Percentiles rank a stretch among this genome's conserved stretches.
These are phyloP conservation scores for Alternaria rosae DNA, from an alignment of 2,329 filamentous ascomycete species.

Conservation along the genomic window DNA sequence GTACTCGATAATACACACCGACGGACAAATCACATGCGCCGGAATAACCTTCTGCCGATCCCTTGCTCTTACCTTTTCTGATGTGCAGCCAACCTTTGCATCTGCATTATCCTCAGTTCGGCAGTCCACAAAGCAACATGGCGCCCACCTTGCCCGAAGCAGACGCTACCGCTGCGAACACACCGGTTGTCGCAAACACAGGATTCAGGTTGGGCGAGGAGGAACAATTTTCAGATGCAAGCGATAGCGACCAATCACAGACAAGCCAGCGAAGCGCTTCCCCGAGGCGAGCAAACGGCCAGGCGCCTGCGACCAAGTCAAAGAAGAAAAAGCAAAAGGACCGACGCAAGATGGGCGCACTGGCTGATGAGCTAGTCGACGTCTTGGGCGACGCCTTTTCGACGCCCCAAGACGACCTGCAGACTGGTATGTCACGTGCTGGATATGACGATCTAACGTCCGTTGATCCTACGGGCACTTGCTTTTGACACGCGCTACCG, in stretches of 20 bases:
- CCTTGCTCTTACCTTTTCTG: slow-evolving; percentile 18
- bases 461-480: not conserved
- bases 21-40: slow-evolving; percentile 32
- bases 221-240: slow-evolving; percentile 22
- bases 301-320: slow-evolving; percentile 17
- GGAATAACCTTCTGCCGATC: slow-evolving; percentile 28
- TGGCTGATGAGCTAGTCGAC: slow-evolving; percentile 28
- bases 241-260: slow-evolving; percentile 36
- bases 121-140: slow-evolving; percentile 13
- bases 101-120: slow-evolving; percentile 6
- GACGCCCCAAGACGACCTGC: slow-evolving; percentile 3
- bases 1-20: slow-evolving; percentile 23
- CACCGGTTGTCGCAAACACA: not conserved
- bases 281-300: slow-evolving; percentile 15
- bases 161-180: not conserved
- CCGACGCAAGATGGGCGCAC: slow-evolving; percentile 29
- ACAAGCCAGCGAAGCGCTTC: slow-evolving; percentile 29
- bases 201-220: slow-evolving; percentile 24
- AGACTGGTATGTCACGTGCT: slow-evolving; percentile 20
- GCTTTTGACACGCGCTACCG: slow-evolving; percentile 1
- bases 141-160: slow-evolving; percentile 9
- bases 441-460: not conserved
- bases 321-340: slow-evolving; percentile 25
- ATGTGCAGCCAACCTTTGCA: slow-evolving; percentile 10
- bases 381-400: slow-evolving; percentile 28